Evolutionary conservation across 495 filamentous ascomycete genomes (phyloP).

Genomic region (Neurospora africana): DNA sequence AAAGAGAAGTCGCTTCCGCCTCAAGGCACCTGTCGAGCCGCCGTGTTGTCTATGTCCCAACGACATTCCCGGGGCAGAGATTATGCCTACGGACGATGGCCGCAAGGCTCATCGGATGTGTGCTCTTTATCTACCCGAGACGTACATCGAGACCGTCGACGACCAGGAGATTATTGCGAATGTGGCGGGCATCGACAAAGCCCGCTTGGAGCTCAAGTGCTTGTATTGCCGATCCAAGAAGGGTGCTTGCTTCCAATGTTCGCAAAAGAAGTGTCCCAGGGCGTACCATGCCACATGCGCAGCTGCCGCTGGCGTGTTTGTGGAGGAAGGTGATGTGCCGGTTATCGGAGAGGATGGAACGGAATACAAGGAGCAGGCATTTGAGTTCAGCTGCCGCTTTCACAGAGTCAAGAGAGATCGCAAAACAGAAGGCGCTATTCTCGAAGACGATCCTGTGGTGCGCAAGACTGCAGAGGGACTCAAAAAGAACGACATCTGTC

Average conservation of each 20-base stretch:
- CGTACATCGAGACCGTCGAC: conserved; percentile 67
- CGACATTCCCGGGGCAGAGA: conserved; percentile 71
- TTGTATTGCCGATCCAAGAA: conserved; percentile 88
- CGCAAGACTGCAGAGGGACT: conserved; percentile 57
- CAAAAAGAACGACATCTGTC: conserved; percentile 65
- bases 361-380: conserved; percentile 78
- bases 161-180: conserved; percentile 62
- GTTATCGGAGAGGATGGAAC: conserved; percentile 87
- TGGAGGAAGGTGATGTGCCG: conserved; percentile 72
- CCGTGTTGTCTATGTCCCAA: conserved; percentile 95
- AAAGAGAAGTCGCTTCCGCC: conserved; percentile 62
- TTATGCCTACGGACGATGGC: conserved; percentile 81
- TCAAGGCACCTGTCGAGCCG: conserved; percentile 59
- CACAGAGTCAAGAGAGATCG: conserved; percentile 80
- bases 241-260: conserved; percentile 95
- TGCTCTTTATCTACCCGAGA: conserved; percentile 85
- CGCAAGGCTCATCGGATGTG: conserved; percentile 82
- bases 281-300: conserved; percentile 96
- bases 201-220: conserved; percentile 82
- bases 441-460: conserved; percentile 64
- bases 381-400: conserved; percentile 88
- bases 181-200: conserved; percentile 71
- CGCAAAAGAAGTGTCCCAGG: conserved; percentile 83
- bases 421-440: conserved; percentile 48
- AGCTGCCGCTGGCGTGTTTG: conserved; percentile 77